Evolutionary conservation across 352 stramenopile species (phyloP), one percentile per base, ranked within the genome.

Genomic region (Pythium sp.): DNA sequence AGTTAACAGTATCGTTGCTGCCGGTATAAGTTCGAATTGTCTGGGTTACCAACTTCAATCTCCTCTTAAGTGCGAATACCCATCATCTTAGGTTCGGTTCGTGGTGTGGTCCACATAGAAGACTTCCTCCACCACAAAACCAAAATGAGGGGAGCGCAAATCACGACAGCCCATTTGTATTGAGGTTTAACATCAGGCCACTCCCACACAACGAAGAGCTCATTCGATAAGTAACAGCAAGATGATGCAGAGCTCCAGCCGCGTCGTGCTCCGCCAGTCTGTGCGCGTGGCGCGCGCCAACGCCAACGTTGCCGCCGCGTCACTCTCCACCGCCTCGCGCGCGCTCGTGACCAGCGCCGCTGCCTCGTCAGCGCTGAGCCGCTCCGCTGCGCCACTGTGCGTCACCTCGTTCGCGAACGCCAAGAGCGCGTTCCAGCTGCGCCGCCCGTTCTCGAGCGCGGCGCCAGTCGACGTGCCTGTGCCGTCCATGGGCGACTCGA

Each of bases 401-500:
- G 26, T 65, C 26, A 43, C 59, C 15, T 9, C 34, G 12, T 30
- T n/a, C n/a, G 26, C 49, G 24, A 30, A 51, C 62, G 34, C 62
- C 28, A 67, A 67, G 62, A 53, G 22, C 14, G 55, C 11, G 24
- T 24, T 75, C 11, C 69, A 75, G 58, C 18, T 70, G 12, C 79
- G 82, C 32, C 65, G 63, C 38, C 86, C 83, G 62, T 88, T 80
- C 34, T 74, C 72, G 53, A 55, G 26, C 5, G 58, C 71, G 18
- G 65, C 60, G 15, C 30, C 62, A 36, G 73, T 79, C 1, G 80
- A 92, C 58, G 86, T 97, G 30, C 82, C 86, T n/a, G 89, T 97
- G 59, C 90, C 90, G 4, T 94, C 90, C 1, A 95, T 97, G 84
- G 90, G 90, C 20, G 95, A 99, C 77, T 99, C 95, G 65, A 99